phyloP scores from a whole-genome alignment of 345 rosid species.

The Lumnitzera littorea region DNA sequence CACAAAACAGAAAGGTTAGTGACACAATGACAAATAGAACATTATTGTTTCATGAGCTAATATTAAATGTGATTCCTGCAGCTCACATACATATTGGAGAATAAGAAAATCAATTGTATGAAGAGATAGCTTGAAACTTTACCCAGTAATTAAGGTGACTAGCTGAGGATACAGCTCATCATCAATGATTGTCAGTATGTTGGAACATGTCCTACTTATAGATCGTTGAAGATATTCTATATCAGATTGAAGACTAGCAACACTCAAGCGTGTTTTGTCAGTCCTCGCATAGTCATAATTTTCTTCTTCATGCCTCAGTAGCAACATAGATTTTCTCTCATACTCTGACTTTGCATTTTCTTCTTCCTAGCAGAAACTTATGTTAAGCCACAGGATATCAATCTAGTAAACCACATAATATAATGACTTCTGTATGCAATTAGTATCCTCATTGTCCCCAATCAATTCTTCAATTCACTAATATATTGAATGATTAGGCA shows the following conservation, averaged over 20 bases:
- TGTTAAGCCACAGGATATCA: background rate
- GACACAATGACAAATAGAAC: too few relatives aligned
- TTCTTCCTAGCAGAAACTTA: conserved; percentile 50
- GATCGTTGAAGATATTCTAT: conserved; percentile 45
- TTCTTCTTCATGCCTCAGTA: conserved; percentile 65
- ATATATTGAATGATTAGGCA: too few relatives aligned
- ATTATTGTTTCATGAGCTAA: too few relatives aligned
- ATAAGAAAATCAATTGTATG: background rate
- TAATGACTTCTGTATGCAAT: too few relatives aligned
- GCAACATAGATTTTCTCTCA: conserved; percentile 52
- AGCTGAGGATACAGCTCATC: conserved; percentile 87
- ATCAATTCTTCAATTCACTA: too few relatives aligned
- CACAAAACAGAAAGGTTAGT: too few relatives aligned
- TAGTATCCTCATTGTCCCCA: too few relatives aligned
- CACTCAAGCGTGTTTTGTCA: conserved; percentile 49
- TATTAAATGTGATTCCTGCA: too few relatives aligned
- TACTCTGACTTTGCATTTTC: conserved; percentile 61
- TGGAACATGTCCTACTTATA: conserved; percentile 45
- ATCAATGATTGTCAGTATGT: conserved; percentile 45
- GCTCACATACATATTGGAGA: too few relatives aligned
- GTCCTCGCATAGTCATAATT: conserved; percentile 42
- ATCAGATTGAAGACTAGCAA: conserved; percentile 53
- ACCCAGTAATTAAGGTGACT: conserved; percentile 71
- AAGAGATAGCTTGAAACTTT: conserved; percentile 14
- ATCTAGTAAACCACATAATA: background rate